Base-by-base conservation (phyloP, 1,139 yeast genomes). In the Taiozyma sp. region DNA sequence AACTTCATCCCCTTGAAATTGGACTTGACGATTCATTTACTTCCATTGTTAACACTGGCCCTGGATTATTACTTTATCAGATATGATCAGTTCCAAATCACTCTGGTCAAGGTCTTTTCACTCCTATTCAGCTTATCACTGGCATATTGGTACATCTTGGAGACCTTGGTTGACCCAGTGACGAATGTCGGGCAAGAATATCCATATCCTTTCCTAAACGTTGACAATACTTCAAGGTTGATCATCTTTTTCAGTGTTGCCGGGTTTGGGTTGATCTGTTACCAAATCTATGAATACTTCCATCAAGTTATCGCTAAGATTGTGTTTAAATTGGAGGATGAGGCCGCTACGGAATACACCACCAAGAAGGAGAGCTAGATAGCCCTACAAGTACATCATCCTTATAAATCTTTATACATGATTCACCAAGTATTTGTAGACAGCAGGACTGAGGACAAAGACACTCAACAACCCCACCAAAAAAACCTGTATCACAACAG, bases 161-260 rank as follows among this genome's bases (percentile, higher is more conserved):
- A 78, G 51, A 49, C 61, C 24, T 65, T 83, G 54, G 71, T 85
- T 34, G 79, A 77, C 51, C 67, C 76, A 38, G 86, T 79, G 10
- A 71, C 22, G 4, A 24, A 24, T 13, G 8, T 40, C 6, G 27
- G n/a, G 4, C 23, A 49, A 3, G 56, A 70, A 2, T 84, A 80
- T 60, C 93, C 93, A 0, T 85, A 85, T 62, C 85, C 83, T 13
- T 85, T 85, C 61, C 68, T 85, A 64, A 78, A 83, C 60, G 84
- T 78, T 12, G 70, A 69, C 9, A 76, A 72, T 34, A 67, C 68
- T 6, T 65, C 67, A 32, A 71, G 87, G 52, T 65, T 72, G 3
- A 53, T 73, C 22, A 78, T 84, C n/a, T 84, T 84, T 62, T 68
- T 63, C 1, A 60, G 69, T 9, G 79, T 84, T 16, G 79, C 80